A percentile compares a stretch with the other conserved stretches of the same genome.
phyloP scores from a whole-genome alignment of 164 flowering plant species.

The Cinnamomum chago region DNA sequence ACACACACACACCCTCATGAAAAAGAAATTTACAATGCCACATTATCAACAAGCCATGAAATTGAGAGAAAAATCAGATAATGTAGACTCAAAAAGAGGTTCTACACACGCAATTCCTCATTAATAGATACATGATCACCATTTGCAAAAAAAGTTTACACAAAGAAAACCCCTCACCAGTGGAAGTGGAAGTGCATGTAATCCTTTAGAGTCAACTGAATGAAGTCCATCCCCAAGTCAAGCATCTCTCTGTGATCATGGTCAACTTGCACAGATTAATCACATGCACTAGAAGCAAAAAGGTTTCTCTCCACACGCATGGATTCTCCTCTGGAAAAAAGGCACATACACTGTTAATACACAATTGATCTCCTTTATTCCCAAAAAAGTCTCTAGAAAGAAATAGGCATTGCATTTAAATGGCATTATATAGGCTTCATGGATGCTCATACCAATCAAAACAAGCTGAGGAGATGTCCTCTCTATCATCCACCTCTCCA shows the following conservation, averaged over 20 bases:
- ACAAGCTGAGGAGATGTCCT: background rate
- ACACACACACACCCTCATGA: too few relatives aligned
- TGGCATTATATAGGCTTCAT: too few relatives aligned
- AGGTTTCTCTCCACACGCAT: background rate
- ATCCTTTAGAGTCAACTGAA: background rate
- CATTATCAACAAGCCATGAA: too few relatives aligned
- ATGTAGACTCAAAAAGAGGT: too few relatives aligned
- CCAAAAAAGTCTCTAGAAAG: background rate
- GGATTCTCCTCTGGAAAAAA: background rate
- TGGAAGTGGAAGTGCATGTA: too few relatives aligned
- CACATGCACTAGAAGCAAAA: background rate
- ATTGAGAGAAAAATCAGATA: too few relatives aligned
- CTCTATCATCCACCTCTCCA: conserved; percentile 1
- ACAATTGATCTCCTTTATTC: background rate
- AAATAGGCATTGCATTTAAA: background rate
- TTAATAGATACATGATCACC: too few relatives aligned
- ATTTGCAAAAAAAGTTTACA: too few relatives aligned
- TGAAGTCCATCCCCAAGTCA: conserved; percentile 1
- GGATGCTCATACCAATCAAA: too few relatives aligned
- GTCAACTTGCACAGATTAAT: conserved; percentile 1
- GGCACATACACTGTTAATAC: background rate
- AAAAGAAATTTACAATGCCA: too few relatives aligned
- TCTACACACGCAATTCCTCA: too few relatives aligned
- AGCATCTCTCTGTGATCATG: background rate
- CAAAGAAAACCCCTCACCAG: too few relatives aligned